Evolutionary conservation across 164 flowering plant species (phyloP), one percentile per base, ranked within the genome.

Genomic region (Sedum album): DNA sequence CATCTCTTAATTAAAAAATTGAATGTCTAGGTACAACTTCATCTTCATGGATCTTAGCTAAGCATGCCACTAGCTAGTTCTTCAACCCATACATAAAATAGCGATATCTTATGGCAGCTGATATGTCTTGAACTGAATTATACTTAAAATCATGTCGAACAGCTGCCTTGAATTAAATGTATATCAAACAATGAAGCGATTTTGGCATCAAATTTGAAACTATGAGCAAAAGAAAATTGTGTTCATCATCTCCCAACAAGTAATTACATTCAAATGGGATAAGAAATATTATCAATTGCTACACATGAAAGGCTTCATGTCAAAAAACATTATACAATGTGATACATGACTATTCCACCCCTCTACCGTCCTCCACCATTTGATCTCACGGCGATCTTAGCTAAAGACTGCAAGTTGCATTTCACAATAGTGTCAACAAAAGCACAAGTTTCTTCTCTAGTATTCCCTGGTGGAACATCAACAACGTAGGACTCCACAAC

Each of bases 401-500:
- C 65, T 38, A 62, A 35, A 18, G 65, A 62, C 35, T 62, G 65
- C 65, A 62, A 62, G 65, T 62, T 62, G n/a, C 65, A 62, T 17
- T 21, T 20, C 65, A 62, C 65, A 26, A 62, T 62, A 6, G 65
- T 62, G n/a, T 62, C 65, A 31, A 62, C 65, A 28, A 62, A 62
- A 36, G 39, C 38, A 35, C 66, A 64, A 38, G 66, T 64, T 17
- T 64, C 66, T 8, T 64, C 66, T 30, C 39, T 64, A 2, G 66
- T 64, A 18, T 64, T 64, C 66, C 66, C 66, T 23, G 42, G 0
- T 25, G 66, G 66, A n/a, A 64, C 66, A 64, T 64, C 66, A 35
- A 64, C 66, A 35, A 64, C n/a, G n/a, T n/a, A n/a, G n/a, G n/a
- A n/a, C n/a, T n/a, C n/a, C n/a, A n/a, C n/a, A n/a, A n/a, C n/a